Conservation (phyloP, 352 stramenopile species). For the Phytophthora citricola region DNA sequence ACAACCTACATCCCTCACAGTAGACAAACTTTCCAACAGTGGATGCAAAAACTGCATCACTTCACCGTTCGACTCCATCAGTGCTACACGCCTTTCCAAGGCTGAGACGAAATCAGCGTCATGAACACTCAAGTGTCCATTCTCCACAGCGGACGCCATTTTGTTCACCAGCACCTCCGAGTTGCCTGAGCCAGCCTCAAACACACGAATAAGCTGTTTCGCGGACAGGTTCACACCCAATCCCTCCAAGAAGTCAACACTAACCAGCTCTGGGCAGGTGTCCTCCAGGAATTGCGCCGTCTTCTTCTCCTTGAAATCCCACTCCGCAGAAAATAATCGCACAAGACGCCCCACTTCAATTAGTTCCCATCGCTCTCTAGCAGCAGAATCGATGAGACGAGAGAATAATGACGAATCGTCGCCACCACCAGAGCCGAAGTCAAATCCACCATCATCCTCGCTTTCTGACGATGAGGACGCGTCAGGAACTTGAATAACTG, state of each 20-base stretch:
- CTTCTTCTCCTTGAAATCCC: constrained; percentile 56
- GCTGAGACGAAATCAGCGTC: constrained; percentile 50
- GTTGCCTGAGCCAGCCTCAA: constrained; percentile 71
- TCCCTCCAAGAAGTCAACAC: constrained; percentile 87
- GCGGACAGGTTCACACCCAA: constrained; percentile 61
- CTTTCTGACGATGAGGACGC: constrained; percentile 31
- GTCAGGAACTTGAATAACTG: constrained; percentile 15
- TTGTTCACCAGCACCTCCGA: constrained; percentile 76
- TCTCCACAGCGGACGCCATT: constrained; percentile 73
- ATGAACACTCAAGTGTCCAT: constrained; percentile 62
- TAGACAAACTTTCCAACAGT: constrained; percentile 78
- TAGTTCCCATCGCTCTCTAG: constrained; percentile 78
- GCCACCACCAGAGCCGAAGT: constrained; percentile 9
- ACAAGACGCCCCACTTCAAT: constrained; percentile 82
- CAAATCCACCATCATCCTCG: constrained; percentile 22
- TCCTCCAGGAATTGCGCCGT: constrained; percentile 68
- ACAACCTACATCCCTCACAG: constrained; percentile 67
- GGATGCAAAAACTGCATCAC: constrained; percentile 71
- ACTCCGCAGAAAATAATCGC: constrained; percentile 75
- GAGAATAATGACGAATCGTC: constrained; percentile 59
- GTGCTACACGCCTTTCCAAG: constrained; percentile 34
- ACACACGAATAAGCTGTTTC: constrained; percentile 71
- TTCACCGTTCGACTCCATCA: constrained; percentile 62
- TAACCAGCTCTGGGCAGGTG: constrained; percentile 83
- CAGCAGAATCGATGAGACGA: constrained; percentile 78